Evolutionary conservation across 2,329 filamentous ascomycete species (phyloP).

Genomic region (Xylaria sp.): DNA sequence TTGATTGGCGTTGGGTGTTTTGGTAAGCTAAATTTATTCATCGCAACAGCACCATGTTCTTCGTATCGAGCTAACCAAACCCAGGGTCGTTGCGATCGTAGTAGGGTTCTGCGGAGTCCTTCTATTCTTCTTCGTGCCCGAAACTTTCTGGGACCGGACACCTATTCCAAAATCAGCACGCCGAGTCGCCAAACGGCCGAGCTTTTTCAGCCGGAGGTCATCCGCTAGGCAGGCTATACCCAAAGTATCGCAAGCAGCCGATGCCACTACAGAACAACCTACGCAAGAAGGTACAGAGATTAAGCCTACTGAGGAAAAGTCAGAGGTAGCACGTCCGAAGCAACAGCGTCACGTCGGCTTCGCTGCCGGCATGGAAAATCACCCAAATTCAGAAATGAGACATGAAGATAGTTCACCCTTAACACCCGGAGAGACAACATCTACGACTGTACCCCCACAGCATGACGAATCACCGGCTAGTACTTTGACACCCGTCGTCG

Average conservation of each 20-base stretch:
- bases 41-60: constrained; percentile 10
- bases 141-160: constrained; percentile 94
- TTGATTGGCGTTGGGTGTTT: constrained; percentile 92
- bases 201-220: constrained; percentile 60
- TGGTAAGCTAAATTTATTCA: constrained; percentile 64
- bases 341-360: constrained; percentile 66
- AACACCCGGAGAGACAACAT: constrained; percentile 1
- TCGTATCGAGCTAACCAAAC: constrained; percentile 12
- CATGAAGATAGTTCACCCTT: constrained; percentile 22
- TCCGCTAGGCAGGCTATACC: constrained; percentile 50
- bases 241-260: constrained; percentile 18
- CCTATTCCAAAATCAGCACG: constrained; percentile 60
- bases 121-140: constrained; percentile 90
- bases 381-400: constrained; percentile 29
- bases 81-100: constrained; percentile 82
- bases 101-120: constrained; percentile 75
- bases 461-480: constrained; percentile 5
- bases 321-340: constrained; percentile 13
- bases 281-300: constrained; percentile 12
- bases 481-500: not conserved
- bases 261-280: constrained; percentile 8
- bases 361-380: constrained; percentile 50
- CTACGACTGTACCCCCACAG: not conserved
- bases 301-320: constrained; percentile 30
- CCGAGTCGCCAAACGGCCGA: constrained; percentile 54